Evolutionary conservation across 192 early-diverging fungal genomes (phyloP).

Genomic region (Rhizophagus sp.): DNA sequence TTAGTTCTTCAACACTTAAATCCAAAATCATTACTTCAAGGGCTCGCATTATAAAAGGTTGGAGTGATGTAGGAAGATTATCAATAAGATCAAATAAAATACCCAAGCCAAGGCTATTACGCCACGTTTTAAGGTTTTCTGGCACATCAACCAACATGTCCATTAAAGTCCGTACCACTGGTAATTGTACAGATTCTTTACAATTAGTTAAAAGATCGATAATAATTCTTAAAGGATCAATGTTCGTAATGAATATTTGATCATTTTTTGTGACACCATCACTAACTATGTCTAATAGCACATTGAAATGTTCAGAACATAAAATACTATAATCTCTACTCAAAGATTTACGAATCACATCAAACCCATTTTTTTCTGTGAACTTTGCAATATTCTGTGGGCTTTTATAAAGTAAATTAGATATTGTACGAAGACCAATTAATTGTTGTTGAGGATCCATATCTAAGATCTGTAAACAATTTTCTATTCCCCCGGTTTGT

Average conservation of each 20-base stretch:
- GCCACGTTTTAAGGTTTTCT: conserved; percentile 41
- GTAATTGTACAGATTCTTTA: conserved; percentile 38
- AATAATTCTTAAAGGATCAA: conserved; percentile 38
- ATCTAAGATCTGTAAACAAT: conserved; percentile 42
- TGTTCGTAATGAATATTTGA: conserved; percentile 40
- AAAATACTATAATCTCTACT: conserved; percentile 33
- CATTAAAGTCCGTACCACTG: conserved; percentile 41
- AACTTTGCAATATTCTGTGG: conserved; percentile 43
- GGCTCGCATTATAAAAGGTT: conserved; percentile 44
- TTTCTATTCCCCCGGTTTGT: conserved; percentile 38
- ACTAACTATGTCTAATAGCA: conserved; percentile 43
- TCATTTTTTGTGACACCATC: conserved; percentile 45
- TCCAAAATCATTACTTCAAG: conserved; percentile 45
- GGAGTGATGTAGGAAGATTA: conserved; percentile 35
- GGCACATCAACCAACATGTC: conserved; percentile 43
- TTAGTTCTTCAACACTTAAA: conserved; percentile 41
- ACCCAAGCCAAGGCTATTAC: conserved; percentile 34
- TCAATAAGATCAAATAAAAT: conserved; percentile 40
- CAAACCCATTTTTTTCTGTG: conserved; percentile 41
- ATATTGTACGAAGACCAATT: conserved; percentile 42
- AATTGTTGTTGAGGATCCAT: conserved; percentile 40
- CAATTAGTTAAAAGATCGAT: conserved; percentile 33
- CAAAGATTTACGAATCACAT: conserved; percentile 35
- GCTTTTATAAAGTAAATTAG: conserved; percentile 44
- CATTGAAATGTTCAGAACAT: conserved; percentile 39